Evolutionary conservation across 1,284 basidiomycete species (phyloP).

Genomic region (Gymnopus androsaceus): DNA sequence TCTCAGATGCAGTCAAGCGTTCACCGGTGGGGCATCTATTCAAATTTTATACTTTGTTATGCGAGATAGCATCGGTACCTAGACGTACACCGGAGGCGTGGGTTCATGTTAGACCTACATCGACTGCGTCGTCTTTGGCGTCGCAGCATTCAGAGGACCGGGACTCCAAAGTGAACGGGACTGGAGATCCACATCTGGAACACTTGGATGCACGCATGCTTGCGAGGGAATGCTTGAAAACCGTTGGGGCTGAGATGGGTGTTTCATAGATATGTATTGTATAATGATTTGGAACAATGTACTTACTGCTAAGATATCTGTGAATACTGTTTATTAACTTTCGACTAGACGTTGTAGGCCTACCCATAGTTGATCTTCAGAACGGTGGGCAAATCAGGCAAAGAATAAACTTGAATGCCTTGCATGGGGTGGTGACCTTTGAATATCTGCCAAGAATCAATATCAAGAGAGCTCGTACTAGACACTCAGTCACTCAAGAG

Average conservation of each 20-base stretch:
- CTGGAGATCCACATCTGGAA: slow-evolving; percentile 38
- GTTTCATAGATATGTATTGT: slow-evolving; percentile 18
- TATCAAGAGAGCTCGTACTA: too few relatives aligned
- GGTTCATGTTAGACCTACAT: slow-evolving; percentile 35
- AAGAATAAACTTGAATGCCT: too few relatives aligned
- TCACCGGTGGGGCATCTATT: slow-evolving; percentile 82
- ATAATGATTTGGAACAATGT: neutral
- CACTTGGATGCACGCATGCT: slow-evolving; percentile 63
- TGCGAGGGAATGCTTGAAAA: slow-evolving; percentile 69
- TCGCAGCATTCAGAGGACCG: slow-evolving; percentile 6
- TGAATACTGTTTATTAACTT: too few relatives aligned
- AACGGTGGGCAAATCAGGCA: too few relatives aligned
- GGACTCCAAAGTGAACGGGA: neutral
- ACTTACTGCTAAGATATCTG: neutral
- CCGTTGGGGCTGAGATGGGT: slow-evolving; percentile 76
- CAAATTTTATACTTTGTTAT: slow-evolving; percentile 78
- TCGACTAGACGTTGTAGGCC: too few relatives aligned
- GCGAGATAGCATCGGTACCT: slow-evolving; percentile 74
- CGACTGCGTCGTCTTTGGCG: slow-evolving; percentile 23
- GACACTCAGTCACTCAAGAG: too few relatives aligned
- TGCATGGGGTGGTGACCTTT: too few relatives aligned
- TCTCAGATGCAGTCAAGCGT: slow-evolving; percentile 68
- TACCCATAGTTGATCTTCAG: too few relatives aligned
- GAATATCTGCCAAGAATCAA: too few relatives aligned
- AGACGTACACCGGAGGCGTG: slow-evolving; percentile 69